A percentile compares a stretch with the other conserved stretches of the same genome.
These are phyloP conservation scores for Boletus eberwhitei DNA, from an alignment of 768 basidiomycete genomes.

Conservation along the genomic window DNA sequence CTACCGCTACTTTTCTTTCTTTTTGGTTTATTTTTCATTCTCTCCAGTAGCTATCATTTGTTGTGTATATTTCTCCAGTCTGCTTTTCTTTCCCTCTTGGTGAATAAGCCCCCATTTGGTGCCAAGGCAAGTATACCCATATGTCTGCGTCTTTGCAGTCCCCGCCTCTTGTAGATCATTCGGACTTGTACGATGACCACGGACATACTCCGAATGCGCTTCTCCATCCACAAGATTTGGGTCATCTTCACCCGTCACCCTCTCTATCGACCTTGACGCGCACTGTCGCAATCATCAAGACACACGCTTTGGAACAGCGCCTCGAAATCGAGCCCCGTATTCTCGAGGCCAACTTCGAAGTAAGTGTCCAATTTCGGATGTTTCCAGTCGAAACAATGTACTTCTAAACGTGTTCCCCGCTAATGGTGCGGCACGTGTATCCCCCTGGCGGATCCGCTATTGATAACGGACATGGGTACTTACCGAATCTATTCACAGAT, in stretches of 20 bases:
- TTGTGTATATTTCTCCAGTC: conserved; percentile 18
- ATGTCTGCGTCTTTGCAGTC: conserved; percentile 22
- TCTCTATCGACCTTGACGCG: conserved; percentile 36
- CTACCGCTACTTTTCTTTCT: conserved; percentile 14
- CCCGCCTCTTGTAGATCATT: conserved; percentile 13
- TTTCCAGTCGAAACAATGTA: not conserved
- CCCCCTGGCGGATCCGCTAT: conserved; percentile 13
- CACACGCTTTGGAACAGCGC: conserved; percentile 66
- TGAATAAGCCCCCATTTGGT: conserved; percentile 2
- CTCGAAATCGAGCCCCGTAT: conserved; percentile 81
- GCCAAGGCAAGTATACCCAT: conserved; percentile 8
- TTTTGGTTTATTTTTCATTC: conserved; percentile 8
- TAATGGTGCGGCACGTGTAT: conserved; percentile 8
- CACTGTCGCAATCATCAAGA: conserved; percentile 83
- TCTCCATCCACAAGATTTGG: conserved; percentile 3
- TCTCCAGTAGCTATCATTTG: conserved; percentile 14
- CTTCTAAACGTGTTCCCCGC: conserved; percentile 1
- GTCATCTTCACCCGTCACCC: conserved; percentile 7
- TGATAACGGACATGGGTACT: conserved; percentile 12
- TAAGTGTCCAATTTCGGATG: conserved; percentile 30
- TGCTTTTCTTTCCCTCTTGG: not conserved
- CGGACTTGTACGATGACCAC: conserved; percentile 14
- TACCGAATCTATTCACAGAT: conserved; percentile 46
- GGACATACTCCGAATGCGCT: conserved; percentile 1
- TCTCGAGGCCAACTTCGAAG: conserved; percentile 80